Conservation (phyloP, 2,329 filamentous ascomycete species). For the Clonostachys chloroleuca region DNA sequence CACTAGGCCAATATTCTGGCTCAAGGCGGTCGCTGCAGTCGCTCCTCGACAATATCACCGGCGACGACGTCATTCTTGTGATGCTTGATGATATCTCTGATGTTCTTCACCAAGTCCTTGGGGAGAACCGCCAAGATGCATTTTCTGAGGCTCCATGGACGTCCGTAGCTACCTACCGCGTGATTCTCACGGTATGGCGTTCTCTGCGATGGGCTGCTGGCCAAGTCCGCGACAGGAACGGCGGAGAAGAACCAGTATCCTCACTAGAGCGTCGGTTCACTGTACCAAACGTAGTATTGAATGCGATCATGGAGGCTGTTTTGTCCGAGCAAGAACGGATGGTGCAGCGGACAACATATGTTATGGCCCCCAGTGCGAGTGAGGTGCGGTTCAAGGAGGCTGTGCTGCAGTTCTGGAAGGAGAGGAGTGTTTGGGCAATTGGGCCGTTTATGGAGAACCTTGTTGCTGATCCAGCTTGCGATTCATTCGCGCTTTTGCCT, state of each 20-base stretch:
- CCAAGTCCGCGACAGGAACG: slow-evolving; percentile 9
- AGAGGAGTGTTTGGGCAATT: slow-evolving; percentile 8
- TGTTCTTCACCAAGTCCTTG: slow-evolving; percentile 7
- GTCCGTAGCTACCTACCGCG: slow-evolving; percentile 15
- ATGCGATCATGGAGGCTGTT: slow-evolving; percentile 12
- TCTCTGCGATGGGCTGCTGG: slow-evolving; percentile 15
- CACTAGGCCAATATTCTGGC: slow-evolving; percentile 14
- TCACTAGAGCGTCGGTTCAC: slow-evolving; percentile 7
- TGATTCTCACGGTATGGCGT: slow-evolving; percentile 21
- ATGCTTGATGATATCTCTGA: slow-evolving; percentile 18
- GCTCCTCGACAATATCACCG: slow-evolving; percentile 10
- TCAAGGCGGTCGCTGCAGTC: slow-evolving; percentile 16
- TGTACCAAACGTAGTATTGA: slow-evolving; percentile 14
- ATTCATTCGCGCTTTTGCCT: too few species aligned
- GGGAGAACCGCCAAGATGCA: slow-evolving; percentile 3
- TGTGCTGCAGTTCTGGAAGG: slow-evolving; percentile 8
- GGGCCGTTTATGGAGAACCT: slow-evolving; percentile 8
- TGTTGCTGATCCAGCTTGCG: slow-evolving; percentile 3
- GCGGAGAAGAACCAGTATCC: slow-evolving; percentile 2
- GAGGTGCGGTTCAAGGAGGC: slow-evolving; percentile 8
- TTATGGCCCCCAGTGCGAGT: slow-evolving; percentile 1
- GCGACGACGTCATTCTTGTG: slow-evolving; percentile 17
- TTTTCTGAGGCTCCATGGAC: slow-evolving; percentile 20
- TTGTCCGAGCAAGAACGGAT: slow-evolving; percentile 3
- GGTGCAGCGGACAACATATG: not conserved